Evolutionary conservation across 768 basidiomycete species (phyloP).

Genomic region (Mycena floridula): DNA sequence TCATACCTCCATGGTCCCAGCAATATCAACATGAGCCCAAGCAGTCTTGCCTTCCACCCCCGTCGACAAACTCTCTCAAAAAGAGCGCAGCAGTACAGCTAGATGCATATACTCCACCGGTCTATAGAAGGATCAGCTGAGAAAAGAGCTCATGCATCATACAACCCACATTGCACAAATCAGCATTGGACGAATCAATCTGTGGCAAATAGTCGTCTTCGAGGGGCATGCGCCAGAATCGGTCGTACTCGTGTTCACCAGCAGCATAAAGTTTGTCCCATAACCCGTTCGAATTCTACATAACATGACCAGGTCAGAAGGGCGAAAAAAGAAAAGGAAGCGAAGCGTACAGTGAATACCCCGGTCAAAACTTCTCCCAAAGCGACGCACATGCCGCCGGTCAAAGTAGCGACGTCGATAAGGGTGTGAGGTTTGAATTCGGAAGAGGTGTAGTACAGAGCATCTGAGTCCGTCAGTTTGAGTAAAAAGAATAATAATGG

Average conservation of each 20-base stretch:
- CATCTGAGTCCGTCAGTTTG: constrained; percentile 38
- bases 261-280: constrained; percentile 67
- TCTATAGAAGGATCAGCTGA: constrained; percentile 29
- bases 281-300: constrained; percentile 64
- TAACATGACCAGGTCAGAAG: not conserved
- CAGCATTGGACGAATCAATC: constrained; percentile 73
- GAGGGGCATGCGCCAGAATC: constrained; percentile 88
- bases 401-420: constrained; percentile 85
- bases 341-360: constrained; percentile 59
- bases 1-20: constrained; percentile 66
- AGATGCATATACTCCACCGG: constrained; percentile 68
- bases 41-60: constrained; percentile 52
- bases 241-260: constrained; percentile 70
- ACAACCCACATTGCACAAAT: constrained; percentile 63
- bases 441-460: constrained; percentile 76
- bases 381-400: constrained; percentile 68
- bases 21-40: constrained; percentile 90
- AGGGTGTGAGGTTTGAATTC: constrained; percentile 76
- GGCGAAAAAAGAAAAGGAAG: not conserved
- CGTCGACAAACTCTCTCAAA: constrained; percentile 77
- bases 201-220: constrained; percentile 76
- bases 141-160: not conserved
- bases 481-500: not conserved
- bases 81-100: constrained; percentile 81
- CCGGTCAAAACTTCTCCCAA: constrained; percentile 75